Evolutionary conservation across 2,329 filamentous ascomycete genomes (phyloP).

Genomic region (Hypoxylon sp.): DNA sequence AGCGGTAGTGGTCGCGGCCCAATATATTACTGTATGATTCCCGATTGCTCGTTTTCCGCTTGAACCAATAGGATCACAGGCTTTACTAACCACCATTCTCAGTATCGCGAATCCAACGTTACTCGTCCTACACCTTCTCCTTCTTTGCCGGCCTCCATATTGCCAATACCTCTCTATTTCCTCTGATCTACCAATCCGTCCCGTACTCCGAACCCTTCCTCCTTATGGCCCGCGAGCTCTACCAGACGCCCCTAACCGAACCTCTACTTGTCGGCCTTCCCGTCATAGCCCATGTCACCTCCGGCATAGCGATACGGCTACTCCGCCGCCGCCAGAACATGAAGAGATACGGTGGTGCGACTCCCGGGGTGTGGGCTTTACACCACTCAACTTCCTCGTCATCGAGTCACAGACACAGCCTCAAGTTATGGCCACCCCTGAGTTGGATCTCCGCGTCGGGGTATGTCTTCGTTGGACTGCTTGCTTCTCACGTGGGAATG

Average conservation of each 20-base stretch:
- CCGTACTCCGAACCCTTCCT: constrained; percentile 85
- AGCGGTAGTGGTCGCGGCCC: constrained; percentile 74
- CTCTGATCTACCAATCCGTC: constrained; percentile 79
- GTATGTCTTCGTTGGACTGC: constrained; percentile 75
- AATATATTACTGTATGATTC: constrained; percentile 77
- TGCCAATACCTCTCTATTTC: constrained; percentile 84
- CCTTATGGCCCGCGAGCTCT: constrained; percentile 90
- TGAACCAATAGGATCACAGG: constrained; percentile 23
- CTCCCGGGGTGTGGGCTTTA: constrained; percentile 63
- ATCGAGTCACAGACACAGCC: constrained; percentile 37
- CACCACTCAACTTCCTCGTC: constrained; percentile 53
- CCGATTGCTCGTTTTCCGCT: constrained; percentile 1
- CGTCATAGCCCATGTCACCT: constrained; percentile 79
- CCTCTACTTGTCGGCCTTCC: constrained; percentile 83
- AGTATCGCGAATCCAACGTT: constrained; percentile 85
- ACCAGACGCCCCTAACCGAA: constrained; percentile 86
- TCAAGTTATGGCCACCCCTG: constrained; percentile 74
- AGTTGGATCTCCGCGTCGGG: constrained; percentile 80
- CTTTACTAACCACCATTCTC: constrained; percentile 37
- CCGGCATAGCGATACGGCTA: constrained; percentile 82
- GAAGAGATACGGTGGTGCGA: constrained; percentile 79
- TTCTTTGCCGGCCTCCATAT: constrained; percentile 83
- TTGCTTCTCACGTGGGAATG: constrained; percentile 78
- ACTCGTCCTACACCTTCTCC: constrained; percentile 87
- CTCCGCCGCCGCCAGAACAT: constrained; percentile 79